phyloP scores from a whole-genome alignment of 2,329 filamentous ascomycete species.

The Periconia digitata region DNA sequence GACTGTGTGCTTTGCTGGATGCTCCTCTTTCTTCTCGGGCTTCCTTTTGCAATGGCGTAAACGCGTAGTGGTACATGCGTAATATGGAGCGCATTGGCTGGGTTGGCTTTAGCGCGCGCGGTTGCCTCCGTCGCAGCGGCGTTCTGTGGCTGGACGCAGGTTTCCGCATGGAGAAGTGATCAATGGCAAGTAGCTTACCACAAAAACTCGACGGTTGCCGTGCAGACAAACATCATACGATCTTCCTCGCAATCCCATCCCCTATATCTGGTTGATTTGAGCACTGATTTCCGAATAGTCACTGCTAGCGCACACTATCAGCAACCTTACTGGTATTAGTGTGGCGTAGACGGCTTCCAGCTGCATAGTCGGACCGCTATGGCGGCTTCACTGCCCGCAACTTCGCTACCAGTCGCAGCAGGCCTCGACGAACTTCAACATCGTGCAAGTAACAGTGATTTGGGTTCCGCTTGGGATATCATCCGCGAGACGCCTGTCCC shows the following conservation, averaged over 20 bases:
- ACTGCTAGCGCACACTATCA: too few species aligned
- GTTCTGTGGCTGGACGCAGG: neutral
- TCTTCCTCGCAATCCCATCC: neutral
- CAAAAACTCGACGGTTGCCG: too few species aligned
- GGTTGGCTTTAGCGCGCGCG: neutral
- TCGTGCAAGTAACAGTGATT: slow-evolving; percentile 10
- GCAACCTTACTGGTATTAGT: too few species aligned
- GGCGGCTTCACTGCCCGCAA: slow-evolving; percentile 11
- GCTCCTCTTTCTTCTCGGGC: too few species aligned
- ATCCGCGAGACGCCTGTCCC: slow-evolving; percentile 46
- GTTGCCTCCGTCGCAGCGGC: too few species aligned
- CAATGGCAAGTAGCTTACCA: too few species aligned
- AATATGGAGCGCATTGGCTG: neutral
- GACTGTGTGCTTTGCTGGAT: too few species aligned
- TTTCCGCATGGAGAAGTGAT: too few species aligned
- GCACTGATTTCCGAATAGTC: slow-evolving; percentile 7
- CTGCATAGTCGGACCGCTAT: slow-evolving; percentile 6
- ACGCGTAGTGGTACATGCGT: neutral
- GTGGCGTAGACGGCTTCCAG: too few species aligned
- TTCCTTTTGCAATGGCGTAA: too few species aligned
- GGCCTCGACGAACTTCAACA: neutral
- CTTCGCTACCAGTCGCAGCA: slow-evolving; percentile 1
- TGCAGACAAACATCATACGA: slow-evolving; percentile 5
- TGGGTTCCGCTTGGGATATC: slow-evolving; percentile 19
- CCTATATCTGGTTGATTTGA: neutral